A percentile compares a stretch with the other conserved stretches of the same genome.
These are phyloP conservation scores for Ceratocystis ficicola DNA, from an alignment of 2,329 filamentous ascomycete genomes.

Conservation along the genomic window DNA sequence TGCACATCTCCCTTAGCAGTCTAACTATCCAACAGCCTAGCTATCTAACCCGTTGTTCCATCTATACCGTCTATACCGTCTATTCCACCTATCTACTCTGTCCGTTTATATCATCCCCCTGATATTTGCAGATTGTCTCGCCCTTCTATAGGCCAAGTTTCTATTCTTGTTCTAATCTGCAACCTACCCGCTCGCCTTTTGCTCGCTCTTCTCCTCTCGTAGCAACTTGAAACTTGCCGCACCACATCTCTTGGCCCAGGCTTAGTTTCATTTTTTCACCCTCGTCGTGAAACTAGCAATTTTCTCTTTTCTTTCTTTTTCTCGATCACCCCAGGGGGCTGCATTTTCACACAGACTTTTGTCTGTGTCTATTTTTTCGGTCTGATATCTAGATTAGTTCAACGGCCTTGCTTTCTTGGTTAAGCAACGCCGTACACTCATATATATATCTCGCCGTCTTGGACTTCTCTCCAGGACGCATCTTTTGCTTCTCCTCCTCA, in stretches of 20 bases:
- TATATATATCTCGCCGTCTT: slow-evolving; percentile 7
- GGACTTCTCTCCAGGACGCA: neutral
- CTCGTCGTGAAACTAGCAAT: neutral
- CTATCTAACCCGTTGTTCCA: too few relatives aligned
- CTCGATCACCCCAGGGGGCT: too few relatives aligned
- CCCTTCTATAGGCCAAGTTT: neutral
- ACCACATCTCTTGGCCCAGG: neutral
- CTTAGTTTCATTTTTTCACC: neutral
- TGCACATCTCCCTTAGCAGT: too few relatives aligned
- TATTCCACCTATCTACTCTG: neutral
- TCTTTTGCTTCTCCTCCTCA: slow-evolving; percentile 2
- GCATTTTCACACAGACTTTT: slow-evolving; percentile 5
- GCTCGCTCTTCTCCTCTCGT: neutral
- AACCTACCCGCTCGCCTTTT: neutral
- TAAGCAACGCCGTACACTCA: neutral
- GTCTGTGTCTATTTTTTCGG: neutral
- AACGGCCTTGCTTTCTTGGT: too few relatives aligned
- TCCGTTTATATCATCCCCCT: neutral
- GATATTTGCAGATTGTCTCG: neutral
- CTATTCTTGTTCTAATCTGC: neutral
- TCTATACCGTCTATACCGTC: too few relatives aligned
- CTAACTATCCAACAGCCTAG: too few relatives aligned
- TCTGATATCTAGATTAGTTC: neutral
- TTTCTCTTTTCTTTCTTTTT: neutral
- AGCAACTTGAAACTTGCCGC: slow-evolving; percentile 9